Evolutionary conservation across 495 filamentous ascomycete genomes (phyloP), one percentile per base, ranked within the genome.

Genomic region (Penicillium bovifimosum): DNA sequence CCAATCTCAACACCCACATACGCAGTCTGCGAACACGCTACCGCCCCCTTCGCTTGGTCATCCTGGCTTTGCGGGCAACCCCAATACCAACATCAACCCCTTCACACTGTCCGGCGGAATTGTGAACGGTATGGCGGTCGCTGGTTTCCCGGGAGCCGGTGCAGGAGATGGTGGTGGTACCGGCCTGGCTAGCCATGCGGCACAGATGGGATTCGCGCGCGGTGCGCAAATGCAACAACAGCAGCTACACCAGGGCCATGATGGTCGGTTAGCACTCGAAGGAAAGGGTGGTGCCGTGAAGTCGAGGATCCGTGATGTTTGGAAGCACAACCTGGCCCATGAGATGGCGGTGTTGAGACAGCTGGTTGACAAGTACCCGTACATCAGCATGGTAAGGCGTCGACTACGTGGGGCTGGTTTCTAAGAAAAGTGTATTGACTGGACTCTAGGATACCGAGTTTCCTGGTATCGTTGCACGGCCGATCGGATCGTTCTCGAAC

Each of bases 381-480:
- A 91, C 64, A 88, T 97, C 67, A 88, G 89, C 65, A 96, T 97
- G 95, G 92, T 97, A 75, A 72, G 82, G 82, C 31, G 47, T 36
- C 24, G n/a, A 32, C 24, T 34, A 9, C 13, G 24, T 13, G n/a
- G 20, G 17, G 38, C n/a, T 20, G 24, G 9, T n/a, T 14, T 27
- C 6, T 26, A 52, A 36, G 6, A 29, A 48, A 17, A 3, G 13
- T 4, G 8, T 16, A 35, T 27, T 55, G 20, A 58, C 52, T 39
- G 8, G 34, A 17, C 28, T 20, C 5, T 64, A 97, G 92, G 95
- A 98, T 66, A 96, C 95, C 41, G 92, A 97, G 65, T 98, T 98
- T 61, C 93, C 93, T 4, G 93, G 93, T 28, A 88, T 98, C 33
- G 91, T 98, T 43, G 89, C 91, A 18, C 83, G 93, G 44, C 93